These are phyloP conservation scores for Lolium perenne DNA, from an alignment of 176 grass and related monocot species.

Conservation along the genomic window DNA sequence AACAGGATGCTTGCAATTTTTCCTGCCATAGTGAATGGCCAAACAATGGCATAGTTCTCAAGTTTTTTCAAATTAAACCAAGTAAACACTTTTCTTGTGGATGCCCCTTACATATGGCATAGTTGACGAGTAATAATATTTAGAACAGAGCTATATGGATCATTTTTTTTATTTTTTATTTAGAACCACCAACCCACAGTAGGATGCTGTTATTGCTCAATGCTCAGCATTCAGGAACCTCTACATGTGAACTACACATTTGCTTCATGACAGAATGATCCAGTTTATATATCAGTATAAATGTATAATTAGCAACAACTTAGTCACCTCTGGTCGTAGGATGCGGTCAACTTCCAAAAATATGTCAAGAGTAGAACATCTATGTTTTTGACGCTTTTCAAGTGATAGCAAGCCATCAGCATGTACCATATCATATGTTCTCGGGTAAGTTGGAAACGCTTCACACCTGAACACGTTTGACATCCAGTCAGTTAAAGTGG, in stretches of 20 bases:
- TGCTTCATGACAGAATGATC: neutral
- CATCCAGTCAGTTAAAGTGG: constrained; percentile 32
- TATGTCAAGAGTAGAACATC: constrained; percentile 85
- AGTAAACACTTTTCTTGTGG: neutral
- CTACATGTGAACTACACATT: neutral
- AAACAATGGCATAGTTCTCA: neutral
- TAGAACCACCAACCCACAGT: constrained; percentile 25
- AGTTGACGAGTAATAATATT: constrained; percentile 7
- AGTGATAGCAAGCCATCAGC: constrained; percentile 91
- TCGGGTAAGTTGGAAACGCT: constrained; percentile 95
- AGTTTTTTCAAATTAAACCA: constrained; percentile 2
- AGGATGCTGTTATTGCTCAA: neutral
- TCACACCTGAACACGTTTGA: constrained; percentile 75
- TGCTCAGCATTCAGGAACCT: constrained; percentile 14
- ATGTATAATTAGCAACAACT: constrained; percentile 14
- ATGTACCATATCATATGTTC: constrained; percentile 99
- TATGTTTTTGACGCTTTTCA: constrained; percentile 58
- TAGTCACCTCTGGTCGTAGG: constrained; percentile 90
- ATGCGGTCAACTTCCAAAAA: constrained; percentile 98
- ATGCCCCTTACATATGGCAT: neutral
- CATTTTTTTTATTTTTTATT: constrained; percentile 2
- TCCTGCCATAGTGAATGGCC: constrained; percentile 1
- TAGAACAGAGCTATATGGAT: constrained; percentile 22
- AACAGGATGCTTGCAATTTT: neutral
- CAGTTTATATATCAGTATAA: constrained; percentile 12